Evolutionary conservation across 257 asterid species (phyloP), one percentile per base, ranked within the genome.

Genomic region (Rubia yunnanensis): DNA sequence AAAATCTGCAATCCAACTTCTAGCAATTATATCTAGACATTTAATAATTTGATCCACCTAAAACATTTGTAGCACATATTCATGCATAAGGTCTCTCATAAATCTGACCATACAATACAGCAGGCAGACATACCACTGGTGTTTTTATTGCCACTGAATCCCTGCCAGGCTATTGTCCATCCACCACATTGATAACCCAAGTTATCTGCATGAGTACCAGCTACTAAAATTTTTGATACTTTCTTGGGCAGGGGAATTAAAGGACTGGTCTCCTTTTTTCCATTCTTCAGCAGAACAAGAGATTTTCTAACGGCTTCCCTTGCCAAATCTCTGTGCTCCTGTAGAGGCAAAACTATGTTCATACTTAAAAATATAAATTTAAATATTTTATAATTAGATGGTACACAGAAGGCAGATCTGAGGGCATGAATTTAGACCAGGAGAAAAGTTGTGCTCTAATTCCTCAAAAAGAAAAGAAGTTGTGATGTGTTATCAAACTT

Each of bases 171-270:
- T 58, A 87, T 84, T 10, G 97, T 90, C 97, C 97, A 90, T 70
- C 97, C 96, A 71, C 97, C 96, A 77, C 96, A 90, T 65, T 87
- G 95, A 62, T 80, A 87, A 60, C 97, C 97, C 81, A 90, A 84
- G 82, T 90, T 86, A 78, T 90, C 88, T 13, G 97, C 96, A 74
- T 87, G 97, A 55, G 73, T 77, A 65, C 97, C 97, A 24, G 97
- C 90, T 48, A 90, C 90, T 66, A 90, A 79, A 73, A 87, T 75
- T 76, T 67, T 90, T 2, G 87, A 67, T 2, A 69, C 92, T 70
- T 74, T 90, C 80, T 83, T 87, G 69, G 96, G 79, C 76, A 90
- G 86, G 10, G 95, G 96, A 39, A 90, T 70, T 76, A 90, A 53
- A 26, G 88, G 50, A 54, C 82, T 81, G 22, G 69, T 82, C n/a